Evolutionary conservation across 1,284 basidiomycete genomes (phyloP), one percentile per base, ranked within the genome.

Genomic region (Pterulicium gracile): DNA sequence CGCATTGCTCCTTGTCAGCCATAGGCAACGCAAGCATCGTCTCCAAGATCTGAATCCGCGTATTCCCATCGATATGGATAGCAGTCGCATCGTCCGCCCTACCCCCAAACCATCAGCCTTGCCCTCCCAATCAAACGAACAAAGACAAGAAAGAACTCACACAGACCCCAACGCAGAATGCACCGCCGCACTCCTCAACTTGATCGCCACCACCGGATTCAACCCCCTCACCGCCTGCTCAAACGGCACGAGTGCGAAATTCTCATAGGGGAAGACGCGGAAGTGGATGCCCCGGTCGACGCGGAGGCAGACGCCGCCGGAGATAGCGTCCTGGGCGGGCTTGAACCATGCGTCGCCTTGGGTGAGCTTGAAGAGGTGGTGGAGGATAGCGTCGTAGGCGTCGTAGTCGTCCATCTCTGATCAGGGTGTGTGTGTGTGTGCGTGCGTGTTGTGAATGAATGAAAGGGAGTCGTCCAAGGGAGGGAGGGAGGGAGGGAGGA

Each of bases 1-100:
- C 87, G 51, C 84, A 83, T 56, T 90, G 87, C 53, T 88, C 84
- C 62, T 86, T 88, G 57, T 88, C 77, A 1, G 85, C 86, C 18
- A 71, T 68, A 3, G 78, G 75, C 3, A 90, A 67, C 51, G 76
- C 68, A 41, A 61, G 58, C 57, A 88, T 78, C 19, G 68, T 73
- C 47, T 83, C 77, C 12, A 84, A 56, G 45, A 84, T 73, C 60
- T 84, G 81, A 47, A 84, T 83, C 3, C 79, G 75, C 3, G 79
- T 76, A 47, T 70, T 64, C 19, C 49, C 53, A 56, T 80, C 77
- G 49, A 83, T 61, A 51, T 75, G 75, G 50, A 83, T 73, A 42
- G 69, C 72, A 19, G 64, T 61, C 0, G 69, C 67, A 52, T 75
- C 68, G 2, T 75, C 72, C 20, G 69, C 56, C 15, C 81, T 84